Percentiles rank a stretch among this genome's conserved stretches.
phyloP scores from a whole-genome alignment of 495 filamentous ascomycete genomes.

The Bryoglossum gracile region DNA sequence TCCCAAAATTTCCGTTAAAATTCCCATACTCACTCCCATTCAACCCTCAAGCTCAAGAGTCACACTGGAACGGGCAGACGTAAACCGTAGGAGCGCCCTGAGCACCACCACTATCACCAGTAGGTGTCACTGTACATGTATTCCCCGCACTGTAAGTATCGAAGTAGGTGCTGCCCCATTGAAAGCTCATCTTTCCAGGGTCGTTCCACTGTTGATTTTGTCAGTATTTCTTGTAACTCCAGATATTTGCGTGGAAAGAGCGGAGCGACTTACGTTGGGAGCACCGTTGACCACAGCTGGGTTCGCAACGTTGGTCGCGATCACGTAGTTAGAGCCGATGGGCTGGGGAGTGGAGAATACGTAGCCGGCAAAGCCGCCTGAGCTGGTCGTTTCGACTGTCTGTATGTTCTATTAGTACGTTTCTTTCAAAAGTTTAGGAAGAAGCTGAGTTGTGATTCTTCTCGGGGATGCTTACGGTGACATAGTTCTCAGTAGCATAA shows the following conservation, averaged over 20 bases:
- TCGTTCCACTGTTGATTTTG: slow-evolving; percentile 7
- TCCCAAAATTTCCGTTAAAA: neutral
- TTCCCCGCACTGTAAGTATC: slow-evolving; percentile 8
- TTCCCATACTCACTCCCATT: neutral
- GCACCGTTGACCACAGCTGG: slow-evolving; percentile 7
- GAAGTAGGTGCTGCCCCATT: slow-evolving; percentile 8
- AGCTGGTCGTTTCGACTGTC: no score
- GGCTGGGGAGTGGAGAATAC: neutral
- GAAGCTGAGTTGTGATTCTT: no score
- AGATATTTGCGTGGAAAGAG: neutral
- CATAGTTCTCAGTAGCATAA: no score
- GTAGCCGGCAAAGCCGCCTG: no score
- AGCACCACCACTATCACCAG: neutral
- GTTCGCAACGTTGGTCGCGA: slow-evolving; percentile 6
- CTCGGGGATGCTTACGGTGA: no score
- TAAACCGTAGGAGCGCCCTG: slow-evolving; percentile 1
- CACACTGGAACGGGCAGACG: slow-evolving; percentile 11
- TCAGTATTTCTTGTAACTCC: neutral
- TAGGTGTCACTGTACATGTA: slow-evolving; percentile 2
- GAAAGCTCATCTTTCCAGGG: slow-evolving; percentile 17
- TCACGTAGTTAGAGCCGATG: slow-evolving; percentile 8
- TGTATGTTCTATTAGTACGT: no score
- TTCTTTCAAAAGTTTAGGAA: no score
- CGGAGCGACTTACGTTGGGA: slow-evolving; percentile 3
- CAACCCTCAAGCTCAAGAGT: neutral